phyloP scores from a whole-genome alignment of 495 filamentous ascomycete species.

The Articulospora tetracladia region DNA sequence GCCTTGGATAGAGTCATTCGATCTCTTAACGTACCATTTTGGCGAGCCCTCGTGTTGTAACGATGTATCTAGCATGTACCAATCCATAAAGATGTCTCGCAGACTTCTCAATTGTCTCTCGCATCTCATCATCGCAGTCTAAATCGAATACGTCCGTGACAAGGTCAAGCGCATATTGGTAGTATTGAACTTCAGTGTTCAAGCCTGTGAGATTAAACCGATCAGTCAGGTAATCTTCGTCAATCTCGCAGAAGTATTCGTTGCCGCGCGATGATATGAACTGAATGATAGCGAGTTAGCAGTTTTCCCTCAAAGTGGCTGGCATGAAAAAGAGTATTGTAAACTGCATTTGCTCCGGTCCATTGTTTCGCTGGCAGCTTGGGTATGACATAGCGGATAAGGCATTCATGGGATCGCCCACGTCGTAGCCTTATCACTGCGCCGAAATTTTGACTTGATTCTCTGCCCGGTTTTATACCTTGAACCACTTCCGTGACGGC shows the following conservation, averaged over 20 bases:
- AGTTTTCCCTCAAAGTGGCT: not conserved
- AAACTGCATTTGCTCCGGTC: too few relatives aligned
- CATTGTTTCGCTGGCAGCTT: too few relatives aligned
- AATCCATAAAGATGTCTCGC: conserved; percentile 94
- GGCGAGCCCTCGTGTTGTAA: conserved; percentile 86
- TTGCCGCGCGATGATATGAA: conserved; percentile 97
- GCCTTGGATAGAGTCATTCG: conserved; percentile 6
- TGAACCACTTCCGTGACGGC: not conserved
- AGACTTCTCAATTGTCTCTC: conserved; percentile 97
- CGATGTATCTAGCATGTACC: conserved; percentile 95
- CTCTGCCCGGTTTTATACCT: not conserved
- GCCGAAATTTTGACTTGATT: too few relatives aligned
- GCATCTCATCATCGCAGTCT: conserved; percentile 96
- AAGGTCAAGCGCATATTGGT: conserved; percentile 97
- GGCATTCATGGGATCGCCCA: not conserved
- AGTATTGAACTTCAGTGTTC: conserved; percentile 96
- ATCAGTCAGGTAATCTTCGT: conserved; percentile 98
- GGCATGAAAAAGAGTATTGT: not conserved
- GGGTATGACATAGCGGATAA: not conserved
- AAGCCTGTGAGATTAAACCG: conserved; percentile 97
- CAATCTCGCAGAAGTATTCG: conserved; percentile 99
- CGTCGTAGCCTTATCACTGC: not conserved
- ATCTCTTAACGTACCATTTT: conserved; percentile 75
- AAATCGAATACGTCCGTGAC: conserved; percentile 99
- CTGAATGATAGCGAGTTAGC: conserved; percentile 37